Conservation (phyloP, 1,139 yeast species). For the Blastobotrys raffinosifermentans region DNA sequence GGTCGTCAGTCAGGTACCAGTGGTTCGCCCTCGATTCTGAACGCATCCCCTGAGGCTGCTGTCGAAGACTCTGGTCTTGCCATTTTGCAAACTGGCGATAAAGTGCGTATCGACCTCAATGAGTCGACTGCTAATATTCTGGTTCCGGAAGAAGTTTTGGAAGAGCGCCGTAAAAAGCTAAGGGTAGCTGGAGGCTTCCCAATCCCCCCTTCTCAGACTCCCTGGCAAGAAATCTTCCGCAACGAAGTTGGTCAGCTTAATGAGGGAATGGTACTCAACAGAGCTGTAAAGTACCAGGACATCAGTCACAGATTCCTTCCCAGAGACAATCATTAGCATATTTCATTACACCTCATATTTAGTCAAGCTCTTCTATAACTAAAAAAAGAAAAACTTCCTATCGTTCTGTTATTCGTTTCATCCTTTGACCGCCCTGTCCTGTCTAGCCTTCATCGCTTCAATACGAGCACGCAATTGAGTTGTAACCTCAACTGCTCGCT, state of each 20-base stretch:
- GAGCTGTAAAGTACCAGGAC: slow-evolving; percentile 24
- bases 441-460: slow-evolving; percentile 72
- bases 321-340: slow-evolving; percentile 15
- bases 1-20: slow-evolving; percentile 24
- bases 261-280: slow-evolving; percentile 25
- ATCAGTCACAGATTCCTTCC: slow-evolving; percentile 17
- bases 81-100: slow-evolving; percentile 18
- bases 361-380: not conserved
- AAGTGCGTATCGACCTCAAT: slow-evolving; percentile 16
- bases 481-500: slow-evolving; percentile 85
- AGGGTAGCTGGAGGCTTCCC: slow-evolving; percentile 11
- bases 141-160: slow-evolving; percentile 15
- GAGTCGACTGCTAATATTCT: slow-evolving; percentile 17
- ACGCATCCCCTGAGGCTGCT: slow-evolving; percentile 24
- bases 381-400: not conserved
- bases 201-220: slow-evolving; percentile 22
- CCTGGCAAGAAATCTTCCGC: slow-evolving; percentile 27
- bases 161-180: slow-evolving; percentile 11
- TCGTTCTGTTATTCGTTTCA: slow-evolving; percentile 1
- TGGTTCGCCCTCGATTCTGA: slow-evolving; percentile 22
- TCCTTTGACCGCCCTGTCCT: slow-evolving; percentile 10
- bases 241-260: slow-evolving; percentile 21
- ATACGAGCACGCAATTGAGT: slow-evolving; percentile 78
- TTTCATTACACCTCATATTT: too few species aligned
- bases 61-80: slow-evolving; percentile 15